Percentiles rank a stretch among this genome's conserved stretches.
phyloP scores from a whole-genome alignment of 1,139 yeast genomes.

The Geotrichum histeridarum region DNA sequence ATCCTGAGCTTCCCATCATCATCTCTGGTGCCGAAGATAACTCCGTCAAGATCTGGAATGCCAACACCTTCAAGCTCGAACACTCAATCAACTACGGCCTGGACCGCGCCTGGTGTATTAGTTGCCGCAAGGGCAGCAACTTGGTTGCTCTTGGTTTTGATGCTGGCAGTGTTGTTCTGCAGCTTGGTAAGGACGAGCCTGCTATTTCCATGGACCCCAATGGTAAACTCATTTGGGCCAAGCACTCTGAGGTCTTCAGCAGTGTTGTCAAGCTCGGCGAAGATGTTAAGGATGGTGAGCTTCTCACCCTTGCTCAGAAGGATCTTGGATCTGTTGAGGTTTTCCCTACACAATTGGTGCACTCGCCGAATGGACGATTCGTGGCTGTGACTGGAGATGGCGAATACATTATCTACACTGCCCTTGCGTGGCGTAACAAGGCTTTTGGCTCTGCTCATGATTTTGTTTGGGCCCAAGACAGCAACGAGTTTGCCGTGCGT shows the following conservation, averaged over 20 bases:
- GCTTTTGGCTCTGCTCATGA: conserved; percentile 86
- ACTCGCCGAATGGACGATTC: conserved; percentile 95
- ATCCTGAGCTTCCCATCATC: conserved; percentile 87
- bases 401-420: conserved; percentile 91
- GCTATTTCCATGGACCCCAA: conserved; percentile 87
- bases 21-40: conserved; percentile 87
- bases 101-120: conserved; percentile 96
- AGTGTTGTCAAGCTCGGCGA: conserved; percentile 69
- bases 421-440: conserved; percentile 97
- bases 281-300: conserved; percentile 61
- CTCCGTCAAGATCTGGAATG: conserved; percentile 93
- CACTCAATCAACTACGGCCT: conserved; percentile 85
- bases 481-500: conserved; percentile 79
- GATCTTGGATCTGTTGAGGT: conserved; percentile 90
- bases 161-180: conserved; percentile 81
- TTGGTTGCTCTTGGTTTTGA: conserved; percentile 90
- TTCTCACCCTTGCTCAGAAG: conserved; percentile 67
- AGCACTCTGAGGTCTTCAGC: conserved; percentile 83
- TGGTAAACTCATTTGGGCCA: conserved; percentile 87
- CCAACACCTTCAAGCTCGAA: conserved; percentile 76
- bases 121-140: conserved; percentile 70
- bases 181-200: conserved; percentile 92
- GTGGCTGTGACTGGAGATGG: conserved; percentile 98
- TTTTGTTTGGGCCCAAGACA: conserved; percentile 92
- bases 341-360: conserved; percentile 79